These are phyloP conservation scores for Vaccinium vitisidaea DNA, from an alignment of 148 eudicot species.

Conservation along the genomic window DNA sequence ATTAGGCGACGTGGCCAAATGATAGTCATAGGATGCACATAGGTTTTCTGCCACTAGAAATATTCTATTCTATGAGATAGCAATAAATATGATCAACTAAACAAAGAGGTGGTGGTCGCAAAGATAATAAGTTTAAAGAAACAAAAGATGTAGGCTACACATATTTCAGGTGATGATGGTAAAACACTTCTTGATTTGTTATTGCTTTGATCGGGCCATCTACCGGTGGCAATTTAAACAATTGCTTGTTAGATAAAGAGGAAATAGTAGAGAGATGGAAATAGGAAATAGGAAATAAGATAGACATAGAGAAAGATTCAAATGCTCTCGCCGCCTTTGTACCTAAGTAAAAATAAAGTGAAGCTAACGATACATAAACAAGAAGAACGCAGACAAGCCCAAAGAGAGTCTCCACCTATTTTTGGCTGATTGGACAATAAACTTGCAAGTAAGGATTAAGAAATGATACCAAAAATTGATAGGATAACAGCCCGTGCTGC, in stretches of 20 bases:
- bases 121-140: not conserved
- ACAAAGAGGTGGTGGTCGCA: not conserved
- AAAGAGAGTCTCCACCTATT: slow-evolving; percentile 4
- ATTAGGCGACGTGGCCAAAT: not conserved
- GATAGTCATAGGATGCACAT: not conserved
- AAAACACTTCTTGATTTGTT: not conserved
- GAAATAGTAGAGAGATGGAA: not conserved
- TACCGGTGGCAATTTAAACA: not conserved
- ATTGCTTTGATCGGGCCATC: not conserved
- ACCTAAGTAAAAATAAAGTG: not conserved
- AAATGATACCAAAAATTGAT: slow-evolving; percentile 56
- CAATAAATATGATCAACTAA: too few species aligned
- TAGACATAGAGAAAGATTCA: not conserved
- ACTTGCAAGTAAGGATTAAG: not conserved
- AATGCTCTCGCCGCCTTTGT: not conserved
- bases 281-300: not conserved
- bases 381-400: not conserved
- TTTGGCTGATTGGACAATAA: not conserved
- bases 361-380: not conserved
- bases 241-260: not conserved
- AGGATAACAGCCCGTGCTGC: slow-evolving; percentile 50
- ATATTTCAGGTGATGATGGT: not conserved
- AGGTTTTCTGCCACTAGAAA: too few species aligned
- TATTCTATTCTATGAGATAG: too few species aligned
- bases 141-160: not conserved